Conservation (phyloP, 495 filamentous ascomycete genomes). For the Penicillium paxilli region DNA sequence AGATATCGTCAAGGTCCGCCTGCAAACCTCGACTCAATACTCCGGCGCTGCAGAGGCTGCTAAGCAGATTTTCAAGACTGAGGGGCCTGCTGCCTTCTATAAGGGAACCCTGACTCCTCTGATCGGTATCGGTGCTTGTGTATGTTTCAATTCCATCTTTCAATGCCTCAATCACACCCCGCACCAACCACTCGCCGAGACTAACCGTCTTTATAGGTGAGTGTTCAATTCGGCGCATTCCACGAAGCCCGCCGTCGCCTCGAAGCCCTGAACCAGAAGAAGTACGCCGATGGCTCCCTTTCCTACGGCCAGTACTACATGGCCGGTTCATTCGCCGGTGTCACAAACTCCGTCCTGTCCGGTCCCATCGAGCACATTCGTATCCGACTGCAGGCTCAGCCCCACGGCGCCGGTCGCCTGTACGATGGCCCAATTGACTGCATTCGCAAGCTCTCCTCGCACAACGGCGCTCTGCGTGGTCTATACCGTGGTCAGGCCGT, state of each 20-base stretch:
- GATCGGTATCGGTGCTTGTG: constrained; percentile 94
- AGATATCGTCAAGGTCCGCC: constrained; percentile 98
- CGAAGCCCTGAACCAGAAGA: constrained; percentile 68
- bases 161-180: background rate
- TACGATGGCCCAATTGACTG: constrained; percentile 90
- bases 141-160: constrained; percentile 35
- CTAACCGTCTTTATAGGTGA: constrained; percentile 52
- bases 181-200: background rate
- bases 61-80: constrained; percentile 77
- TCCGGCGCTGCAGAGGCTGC: constrained; percentile 77
- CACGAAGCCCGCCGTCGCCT: constrained; percentile 85
- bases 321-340: constrained; percentile 86
- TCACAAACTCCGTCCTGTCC: constrained; percentile 87
- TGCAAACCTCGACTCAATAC: constrained; percentile 86
- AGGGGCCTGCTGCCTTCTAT: constrained; percentile 92
- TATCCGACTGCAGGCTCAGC: constrained; percentile 96
- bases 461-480: constrained; percentile 65
- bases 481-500: constrained; percentile 86
- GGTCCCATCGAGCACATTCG: constrained; percentile 95
- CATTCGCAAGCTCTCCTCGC: constrained; percentile 73
- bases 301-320: constrained; percentile 85
- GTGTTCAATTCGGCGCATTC: constrained; percentile 97
- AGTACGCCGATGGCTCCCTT: constrained; percentile 51
- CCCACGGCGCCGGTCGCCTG: constrained; percentile 74
- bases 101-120: constrained; percentile 97